Base-by-base conservation (phyloP, 1,284 basidiomycete genomes). In the Erythrobasidium hasegawianum region DNA sequence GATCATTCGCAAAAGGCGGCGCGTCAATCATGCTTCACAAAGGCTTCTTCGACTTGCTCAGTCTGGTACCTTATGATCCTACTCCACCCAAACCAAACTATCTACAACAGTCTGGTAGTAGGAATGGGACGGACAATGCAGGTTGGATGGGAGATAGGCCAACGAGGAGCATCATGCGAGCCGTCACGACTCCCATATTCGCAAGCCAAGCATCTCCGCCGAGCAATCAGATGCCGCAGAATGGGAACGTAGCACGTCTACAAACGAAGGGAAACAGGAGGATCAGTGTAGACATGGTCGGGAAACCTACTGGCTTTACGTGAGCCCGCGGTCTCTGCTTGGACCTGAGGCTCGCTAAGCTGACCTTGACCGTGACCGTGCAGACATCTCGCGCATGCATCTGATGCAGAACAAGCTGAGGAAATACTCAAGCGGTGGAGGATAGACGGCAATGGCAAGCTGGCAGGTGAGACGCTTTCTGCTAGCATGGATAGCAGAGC, bases 361-460 rank as follows among this genome's bases (percentile, higher is more conserved):
- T 61, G 16, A 50, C 18, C 70, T 73, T 64, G 59, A 71, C 53
- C 70, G 13, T 54, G 61, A 18, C 14, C 43, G 11, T 39, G n/a
- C 73, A 94, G 91, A 57, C 94, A 97, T 78, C 83, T 95, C 68
- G 87, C 94, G 22, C 93, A 97, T 79, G 91, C 94, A 18, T 93
- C 90, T 65, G 90, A 95, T 77, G 89, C 86, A 22, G 90, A 92
- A 78, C 90, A 97, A 77, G 86, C 90, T 29, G 89, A 90, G 75
- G 90, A 88, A 33, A 83, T 97, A 66, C 84, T 97, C 59, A 86
- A 84, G 71, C 83, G 90, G 69, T 96, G 94, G 93, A 87, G 89
- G 39, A 86, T 88, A 53, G 92, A 97, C 77, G 88, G 90, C 39
- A 80, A 93, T 74, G 91, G 90, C 69, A 97, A 96, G 79, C 79